These are phyloP conservation scores for Grosmannia huntii DNA, from an alignment of 2,329 filamentous ascomycete species.

Conservation along the genomic window DNA sequence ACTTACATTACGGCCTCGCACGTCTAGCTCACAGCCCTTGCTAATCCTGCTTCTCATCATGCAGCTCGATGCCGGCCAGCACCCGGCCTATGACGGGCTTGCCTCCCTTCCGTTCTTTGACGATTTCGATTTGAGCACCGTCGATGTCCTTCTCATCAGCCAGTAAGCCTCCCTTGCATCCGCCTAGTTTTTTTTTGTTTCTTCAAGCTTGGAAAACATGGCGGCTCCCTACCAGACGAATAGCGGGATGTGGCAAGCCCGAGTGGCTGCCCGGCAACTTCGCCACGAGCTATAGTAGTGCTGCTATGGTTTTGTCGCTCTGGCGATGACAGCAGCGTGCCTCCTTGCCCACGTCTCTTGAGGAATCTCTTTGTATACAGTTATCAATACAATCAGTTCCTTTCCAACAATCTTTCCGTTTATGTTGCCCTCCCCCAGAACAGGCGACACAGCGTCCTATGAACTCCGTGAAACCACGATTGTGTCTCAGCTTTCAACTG, in stretches of 20 bases:
- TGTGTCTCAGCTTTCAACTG: neutral
- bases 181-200: neutral
- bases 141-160: conserved; percentile 94
- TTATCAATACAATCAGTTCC: conserved; percentile 16
- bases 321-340: neutral
- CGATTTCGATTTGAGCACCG: conserved; percentile 93
- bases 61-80: conserved; percentile 92
- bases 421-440: neutral
- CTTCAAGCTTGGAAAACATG: neutral
- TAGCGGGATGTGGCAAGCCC: neutral
- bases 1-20: neutral
- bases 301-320: neutral
- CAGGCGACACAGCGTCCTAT: neutral
- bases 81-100: conserved; percentile 90
- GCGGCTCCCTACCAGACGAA: neutral
- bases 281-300: conserved; percentile 1
- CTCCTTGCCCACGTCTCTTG: neutral
- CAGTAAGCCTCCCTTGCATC: conserved; percentile 58
- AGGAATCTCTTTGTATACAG: conserved; percentile 13
- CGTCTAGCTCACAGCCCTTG: neutral
- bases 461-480: conserved; percentile 3
- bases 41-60: neutral
- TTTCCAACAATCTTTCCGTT: neutral
- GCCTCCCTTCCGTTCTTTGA: conserved; percentile 94
- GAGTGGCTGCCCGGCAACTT: neutral